A percentile compares a stretch with the other conserved stretches of the same genome.
phyloP scores from a whole-genome alignment of 352 stramenopile genomes.

The Phytophthora agathidicida region DNA sequence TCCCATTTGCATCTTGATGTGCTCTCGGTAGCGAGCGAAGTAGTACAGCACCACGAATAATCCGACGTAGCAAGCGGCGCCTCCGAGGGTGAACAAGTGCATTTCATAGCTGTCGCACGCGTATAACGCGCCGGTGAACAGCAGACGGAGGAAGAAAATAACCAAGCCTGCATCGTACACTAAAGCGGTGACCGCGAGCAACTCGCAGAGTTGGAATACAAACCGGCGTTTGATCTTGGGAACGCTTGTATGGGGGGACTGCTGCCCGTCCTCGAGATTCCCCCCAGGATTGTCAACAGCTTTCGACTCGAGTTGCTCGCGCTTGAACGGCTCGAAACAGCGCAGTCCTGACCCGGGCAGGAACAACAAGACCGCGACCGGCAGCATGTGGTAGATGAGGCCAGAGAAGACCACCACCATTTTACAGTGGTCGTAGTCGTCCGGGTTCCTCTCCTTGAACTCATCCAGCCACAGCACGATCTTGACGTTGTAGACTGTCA shows the following conservation, averaged over 20 bases:
- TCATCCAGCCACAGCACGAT: constrained; percentile 13
- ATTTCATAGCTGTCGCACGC: constrained; percentile 42
- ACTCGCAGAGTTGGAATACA: constrained; percentile 73
- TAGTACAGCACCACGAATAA: constrained; percentile 64
- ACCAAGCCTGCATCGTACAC: constrained; percentile 45
- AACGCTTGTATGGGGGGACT: constrained; percentile 38
- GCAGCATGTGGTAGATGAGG: constrained; percentile 65
- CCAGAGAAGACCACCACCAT: constrained; percentile 55
- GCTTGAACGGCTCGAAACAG: constrained; percentile 71
- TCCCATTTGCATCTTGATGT: constrained; percentile 82
- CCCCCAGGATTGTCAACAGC: neutral
- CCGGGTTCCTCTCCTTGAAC: constrained; percentile 40
- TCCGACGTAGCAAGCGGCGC: constrained; percentile 46
- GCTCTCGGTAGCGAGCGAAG: constrained; percentile 76
- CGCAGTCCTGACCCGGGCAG: constrained; percentile 61
- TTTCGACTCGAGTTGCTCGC: constrained; percentile 30
- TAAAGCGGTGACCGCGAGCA: constrained; percentile 55
- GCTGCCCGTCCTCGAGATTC: constrained; percentile 9
- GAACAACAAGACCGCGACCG: constrained; percentile 52
- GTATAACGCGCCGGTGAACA: constrained; percentile 70
- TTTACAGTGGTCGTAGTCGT: constrained; percentile 49
- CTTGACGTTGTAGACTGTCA: constrained; percentile 64
- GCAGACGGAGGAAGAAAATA: constrained; percentile 64
- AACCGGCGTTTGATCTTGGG: constrained; percentile 68
- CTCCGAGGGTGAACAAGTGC: constrained; percentile 52